Base-by-base conservation (phyloP, 345 rosid genomes). In the Salix brachista region DNA sequence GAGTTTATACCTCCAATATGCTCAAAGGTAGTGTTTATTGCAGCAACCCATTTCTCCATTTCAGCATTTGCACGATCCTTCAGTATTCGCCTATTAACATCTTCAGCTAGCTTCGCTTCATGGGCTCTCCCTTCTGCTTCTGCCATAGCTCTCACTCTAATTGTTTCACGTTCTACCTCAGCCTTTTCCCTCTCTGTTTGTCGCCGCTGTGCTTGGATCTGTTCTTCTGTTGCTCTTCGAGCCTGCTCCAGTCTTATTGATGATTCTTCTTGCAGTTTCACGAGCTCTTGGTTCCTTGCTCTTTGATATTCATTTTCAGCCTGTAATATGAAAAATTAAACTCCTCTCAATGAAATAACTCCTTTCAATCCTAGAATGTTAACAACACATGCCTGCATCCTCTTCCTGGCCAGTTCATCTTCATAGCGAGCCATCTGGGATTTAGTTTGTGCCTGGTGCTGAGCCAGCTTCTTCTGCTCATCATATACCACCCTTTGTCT, bases 91-190 rank as follows among this genome's bases (percentile, higher is more conserved):
- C 99, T 84, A 75, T 96, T 93, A 64, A 96, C 94, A 69, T 96
- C 99, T 80, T 96, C 99, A 76, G 97, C 89, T 65, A 96, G 90
- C 91, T 91, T 96, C 6, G 94, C 93, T 76, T 96, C 99, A 83
- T 92, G 97, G 34, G 97, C 98, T 82, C 99, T 91, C 81, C 97
- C 99, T 87, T 93, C 98, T 71, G 98, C 99, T 83, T 96, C 98
- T n/a, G 99, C 98, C 86, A 96, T 91, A 67, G 97, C 94, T 85
- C 85, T 89, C 76, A 93, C 96, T 75, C 91, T 85, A 79, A 96
- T 93, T 75, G 99, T 96, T 86, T 96, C 98, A 71, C 98, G 93
- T 77, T 96, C 97, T n/a, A 96, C 90, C 86, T 96, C 97, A 81
- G 98, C 99, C 83, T 90, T 96, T 83, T 93, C 98, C 88, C 92